A percentile compares a stretch with the other conserved stretches of the same genome.
These are phyloP conservation scores for Suillus bovinus DNA, from an alignment of 768 basidiomycete species.

Conservation along the genomic window DNA sequence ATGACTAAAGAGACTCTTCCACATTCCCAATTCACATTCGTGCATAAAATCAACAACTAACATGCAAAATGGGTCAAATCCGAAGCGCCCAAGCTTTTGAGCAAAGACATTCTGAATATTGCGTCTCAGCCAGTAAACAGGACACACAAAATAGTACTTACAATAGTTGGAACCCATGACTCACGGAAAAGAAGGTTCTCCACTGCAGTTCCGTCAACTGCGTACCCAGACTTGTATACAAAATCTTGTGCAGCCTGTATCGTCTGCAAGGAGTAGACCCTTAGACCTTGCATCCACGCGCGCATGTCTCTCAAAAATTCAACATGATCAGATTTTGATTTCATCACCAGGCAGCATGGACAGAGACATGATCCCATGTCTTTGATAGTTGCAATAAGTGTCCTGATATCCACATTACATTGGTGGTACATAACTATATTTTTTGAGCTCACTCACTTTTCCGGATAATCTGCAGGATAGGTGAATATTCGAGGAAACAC, in stretches of 20 bases:
- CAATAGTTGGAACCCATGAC: background rate
- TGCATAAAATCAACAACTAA: slow-evolving; percentile 38
- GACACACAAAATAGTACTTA: background rate
- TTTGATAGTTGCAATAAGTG: slow-evolving; percentile 26
- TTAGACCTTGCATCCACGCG: no score
- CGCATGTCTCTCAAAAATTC: slow-evolving; percentile 5
- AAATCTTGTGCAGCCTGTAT: background rate
- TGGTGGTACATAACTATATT: background rate
- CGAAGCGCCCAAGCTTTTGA: slow-evolving; percentile 11
- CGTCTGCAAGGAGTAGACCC: no score
- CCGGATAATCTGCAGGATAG: slow-evolving; percentile 21
- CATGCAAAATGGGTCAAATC: slow-evolving; percentile 24
- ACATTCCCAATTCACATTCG: slow-evolving; percentile 40
- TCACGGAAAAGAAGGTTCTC: background rate
- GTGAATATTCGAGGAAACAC: slow-evolving; percentile 20
- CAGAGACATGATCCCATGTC: slow-evolving; percentile 33
- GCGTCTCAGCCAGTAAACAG: no score
- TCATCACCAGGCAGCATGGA: slow-evolving; percentile 26
- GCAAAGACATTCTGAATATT: slow-evolving; percentile 36
- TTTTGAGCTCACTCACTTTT: slow-evolving; percentile 14
- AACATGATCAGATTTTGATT: slow-evolving; percentile 15
- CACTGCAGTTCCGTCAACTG: background rate
- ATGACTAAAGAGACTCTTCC: slow-evolving; percentile 37
- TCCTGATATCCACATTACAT: slow-evolving; percentile 11
- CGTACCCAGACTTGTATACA: background rate